These are phyloP conservation scores for Fusarium nygamai DNA, from an alignment of 2,329 filamentous ascomycete genomes.

Conservation along the genomic window DNA sequence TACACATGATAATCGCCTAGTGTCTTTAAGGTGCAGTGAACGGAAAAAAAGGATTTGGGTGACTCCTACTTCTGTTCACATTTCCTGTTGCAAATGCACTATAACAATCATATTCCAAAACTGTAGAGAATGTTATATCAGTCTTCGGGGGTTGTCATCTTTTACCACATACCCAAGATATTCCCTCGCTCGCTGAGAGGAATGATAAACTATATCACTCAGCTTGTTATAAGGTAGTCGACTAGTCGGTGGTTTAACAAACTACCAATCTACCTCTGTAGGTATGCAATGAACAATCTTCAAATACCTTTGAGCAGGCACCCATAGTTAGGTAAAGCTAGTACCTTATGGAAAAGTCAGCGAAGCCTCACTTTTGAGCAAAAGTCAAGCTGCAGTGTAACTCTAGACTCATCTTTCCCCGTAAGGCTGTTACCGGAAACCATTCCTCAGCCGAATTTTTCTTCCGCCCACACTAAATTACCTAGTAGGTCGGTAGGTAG, in stretches of 20 bases:
- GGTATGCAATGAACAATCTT: background rate
- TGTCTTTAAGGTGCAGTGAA: background rate
- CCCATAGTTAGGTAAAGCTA: background rate
- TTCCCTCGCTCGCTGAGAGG: background rate
- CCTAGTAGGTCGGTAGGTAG: background rate
- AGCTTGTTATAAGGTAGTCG: background rate
- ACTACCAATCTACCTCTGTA: background rate
- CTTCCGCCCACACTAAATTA: conserved; percentile 34
- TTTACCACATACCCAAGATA: background rate
- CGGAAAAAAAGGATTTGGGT: background rate
- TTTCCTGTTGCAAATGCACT: background rate
- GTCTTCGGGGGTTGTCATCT: background rate
- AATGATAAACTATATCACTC: background rate
- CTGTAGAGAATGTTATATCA: background rate
- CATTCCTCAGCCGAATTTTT: conserved; percentile 34
- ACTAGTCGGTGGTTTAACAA: background rate
- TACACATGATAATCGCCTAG: background rate
- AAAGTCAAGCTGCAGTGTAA: conserved; percentile 20
- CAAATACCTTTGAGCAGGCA: background rate
- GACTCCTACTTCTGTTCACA: background rate
- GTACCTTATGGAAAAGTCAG: background rate
- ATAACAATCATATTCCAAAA: background rate
- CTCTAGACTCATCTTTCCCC: conserved; percentile 7
- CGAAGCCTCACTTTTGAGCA: background rate
- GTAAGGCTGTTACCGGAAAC: conserved; percentile 10